Percentiles rank a stretch among this genome's conserved stretches.
These are phyloP conservation scores for Lanmaoa rubissima DNA, from an alignment of 768 basidiomycete species.

Conservation along the genomic window DNA sequence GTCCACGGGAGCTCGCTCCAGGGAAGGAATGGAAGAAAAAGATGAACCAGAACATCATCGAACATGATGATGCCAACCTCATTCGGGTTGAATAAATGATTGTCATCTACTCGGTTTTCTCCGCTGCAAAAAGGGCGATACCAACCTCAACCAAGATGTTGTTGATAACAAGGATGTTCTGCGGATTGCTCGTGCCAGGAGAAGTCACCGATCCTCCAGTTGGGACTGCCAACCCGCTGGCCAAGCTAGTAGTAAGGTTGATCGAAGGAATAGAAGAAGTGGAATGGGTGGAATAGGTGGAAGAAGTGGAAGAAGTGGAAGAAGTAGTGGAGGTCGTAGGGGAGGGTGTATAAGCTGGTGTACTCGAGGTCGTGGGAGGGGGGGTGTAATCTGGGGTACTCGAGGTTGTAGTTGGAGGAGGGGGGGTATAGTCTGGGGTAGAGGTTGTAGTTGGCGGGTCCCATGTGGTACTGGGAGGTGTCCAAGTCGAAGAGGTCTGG, in stretches of 20 bases:
- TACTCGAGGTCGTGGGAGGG: conserved; percentile 23
- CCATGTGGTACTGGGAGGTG: conserved; percentile 17
- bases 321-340: conserved; percentile 29
- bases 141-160: conserved; percentile 38
- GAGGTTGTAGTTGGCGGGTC: conserved; percentile 23
- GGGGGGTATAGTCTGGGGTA: conserved; percentile 19
- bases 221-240: conserved; percentile 28
- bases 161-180: conserved; percentile 37
- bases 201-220: conserved; percentile 29
- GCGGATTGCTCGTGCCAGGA: conserved; percentile 30
- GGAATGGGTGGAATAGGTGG: conserved; percentile 17
- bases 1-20: conserved; percentile 4
- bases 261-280: conserved; percentile 22
- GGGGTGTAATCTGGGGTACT: conserved; percentile 17
- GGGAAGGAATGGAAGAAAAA: conserved; percentile 1
- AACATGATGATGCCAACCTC: not conserved
- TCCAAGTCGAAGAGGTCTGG: conserved; percentile 12
- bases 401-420: conserved; percentile 13
- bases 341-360: conserved; percentile 16
- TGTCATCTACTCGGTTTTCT: conserved; percentile 1
- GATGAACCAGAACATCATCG: not conserved
- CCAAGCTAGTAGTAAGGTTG: conserved; percentile 13
- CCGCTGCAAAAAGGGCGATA: conserved; percentile 4
- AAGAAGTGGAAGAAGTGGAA: conserved; percentile 3
- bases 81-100: not conserved